Conservation (phyloP, 1,139 yeast species). For the Blastobotrys indianensis region DNA sequence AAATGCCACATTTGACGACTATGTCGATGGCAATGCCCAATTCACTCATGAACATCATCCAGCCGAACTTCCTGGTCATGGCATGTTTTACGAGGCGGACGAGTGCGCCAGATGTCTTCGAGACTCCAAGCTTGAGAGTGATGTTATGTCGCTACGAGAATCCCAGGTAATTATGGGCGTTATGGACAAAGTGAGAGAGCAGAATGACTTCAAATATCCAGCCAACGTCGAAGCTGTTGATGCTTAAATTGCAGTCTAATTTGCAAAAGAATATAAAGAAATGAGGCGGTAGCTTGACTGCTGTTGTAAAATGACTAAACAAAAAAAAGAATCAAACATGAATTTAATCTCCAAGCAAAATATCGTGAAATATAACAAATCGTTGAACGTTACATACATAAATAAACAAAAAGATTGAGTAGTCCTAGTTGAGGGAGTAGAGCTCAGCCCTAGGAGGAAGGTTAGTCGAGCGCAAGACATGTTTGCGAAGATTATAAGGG, state of each 20-base stretch:
- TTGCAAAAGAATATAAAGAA: not conserved
- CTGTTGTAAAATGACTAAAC: not conserved
- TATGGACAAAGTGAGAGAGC: conserved; percentile 43
- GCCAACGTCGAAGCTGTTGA: conserved; percentile 30
- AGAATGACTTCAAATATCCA: conserved; percentile 41
- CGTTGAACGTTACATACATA: too few species aligned
- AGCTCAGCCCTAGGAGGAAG: conserved; percentile 22
- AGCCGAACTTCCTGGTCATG: conserved; percentile 32
- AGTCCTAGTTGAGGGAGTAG: conserved; percentile 14
- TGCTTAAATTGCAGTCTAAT: not conserved
- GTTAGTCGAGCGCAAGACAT: conserved; percentile 21
- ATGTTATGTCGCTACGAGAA: conserved; percentile 41
- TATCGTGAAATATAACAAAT: too few species aligned
- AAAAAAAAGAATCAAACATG: too few species aligned
- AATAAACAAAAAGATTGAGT: not conserved
- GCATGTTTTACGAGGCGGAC: conserved; percentile 50
- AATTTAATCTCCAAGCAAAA: too few species aligned
- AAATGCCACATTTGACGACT: conserved; percentile 9
- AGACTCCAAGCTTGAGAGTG: conserved; percentile 36
- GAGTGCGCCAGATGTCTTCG: conserved; percentile 43
- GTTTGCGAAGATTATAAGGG: conserved; percentile 27
- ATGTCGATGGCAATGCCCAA: conserved; percentile 10
- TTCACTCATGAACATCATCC: conserved; percentile 13
- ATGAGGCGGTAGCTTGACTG: not conserved
- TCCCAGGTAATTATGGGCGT: conserved; percentile 40